phyloP scores from a whole-genome alignment of 441 rosid genomes.

The Eruca vesicaria region DNA sequence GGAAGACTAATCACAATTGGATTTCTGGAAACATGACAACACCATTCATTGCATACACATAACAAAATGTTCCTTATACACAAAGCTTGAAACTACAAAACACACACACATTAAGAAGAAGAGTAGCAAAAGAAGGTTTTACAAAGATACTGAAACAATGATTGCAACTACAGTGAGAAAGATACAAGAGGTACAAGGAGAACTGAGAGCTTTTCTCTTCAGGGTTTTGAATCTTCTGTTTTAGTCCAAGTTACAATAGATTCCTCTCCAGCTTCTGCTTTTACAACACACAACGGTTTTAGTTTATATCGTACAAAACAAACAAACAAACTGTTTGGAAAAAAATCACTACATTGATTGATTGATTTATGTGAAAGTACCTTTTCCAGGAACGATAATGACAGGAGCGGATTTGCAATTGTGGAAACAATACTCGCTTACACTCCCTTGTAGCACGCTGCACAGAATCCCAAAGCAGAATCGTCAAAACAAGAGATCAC shows the following conservation, averaged over 20 bases:
- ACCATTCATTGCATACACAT: slow-evolving; percentile 14
- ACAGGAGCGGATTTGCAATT: slow-evolving; percentile 82
- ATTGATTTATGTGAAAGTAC: slow-evolving; percentile 33
- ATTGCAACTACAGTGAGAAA: background rate
- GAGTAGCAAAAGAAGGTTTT: background rate
- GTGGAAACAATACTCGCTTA: slow-evolving; percentile 82
- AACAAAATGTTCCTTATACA: slow-evolving; percentile 6
- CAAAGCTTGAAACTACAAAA: slow-evolving; percentile 3
- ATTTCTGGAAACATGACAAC: background rate
- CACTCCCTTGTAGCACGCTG: slow-evolving; percentile 86
- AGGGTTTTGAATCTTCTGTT: slow-evolving; percentile 26
- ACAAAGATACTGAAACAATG: background rate
- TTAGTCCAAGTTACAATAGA: slow-evolving; percentile 46
- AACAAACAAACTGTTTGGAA: background rate
- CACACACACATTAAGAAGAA: background rate
- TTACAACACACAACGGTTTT: slow-evolving; percentile 11
- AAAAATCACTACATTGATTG: background rate
- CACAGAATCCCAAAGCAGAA: background rate
- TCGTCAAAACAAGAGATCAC: background rate
- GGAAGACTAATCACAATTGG: background rate
- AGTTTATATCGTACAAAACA: background rate
- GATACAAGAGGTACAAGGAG: background rate
- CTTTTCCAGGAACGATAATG: slow-evolving; percentile 81
- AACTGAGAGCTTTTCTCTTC: background rate
- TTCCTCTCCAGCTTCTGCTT: slow-evolving; percentile 71